A percentile compares a stretch with the other conserved stretches of the same genome.
phyloP scores from a whole-genome alignment of 768 basidiomycete genomes.

The Boletellus ananiceps region DNA sequence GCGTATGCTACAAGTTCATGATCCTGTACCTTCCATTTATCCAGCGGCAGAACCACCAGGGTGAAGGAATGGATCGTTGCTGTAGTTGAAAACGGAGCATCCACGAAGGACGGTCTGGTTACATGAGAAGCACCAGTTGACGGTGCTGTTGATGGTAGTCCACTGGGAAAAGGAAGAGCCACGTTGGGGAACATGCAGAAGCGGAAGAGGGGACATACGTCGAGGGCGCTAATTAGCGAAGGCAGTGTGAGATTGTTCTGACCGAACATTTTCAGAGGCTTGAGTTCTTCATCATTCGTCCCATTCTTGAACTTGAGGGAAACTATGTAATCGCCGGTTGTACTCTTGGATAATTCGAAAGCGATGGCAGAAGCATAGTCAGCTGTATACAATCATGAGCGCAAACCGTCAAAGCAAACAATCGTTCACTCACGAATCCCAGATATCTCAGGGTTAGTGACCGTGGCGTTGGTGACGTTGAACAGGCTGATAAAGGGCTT shows the following conservation, averaged over 20 bases:
- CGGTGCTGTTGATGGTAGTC: slow-evolving; percentile 29
- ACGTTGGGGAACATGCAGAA: background rate
- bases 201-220: slow-evolving; percentile 6
- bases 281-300: slow-evolving; percentile 49
- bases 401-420: background rate
- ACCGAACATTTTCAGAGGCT: slow-evolving; percentile 66
- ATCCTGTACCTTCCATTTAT: background rate
- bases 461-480: slow-evolving; percentile 62
- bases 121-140: slow-evolving; percentile 32
- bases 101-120: slow-evolving; percentile 31
- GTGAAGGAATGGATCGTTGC: slow-evolving; percentile 26
- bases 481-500: slow-evolving; percentile 88
- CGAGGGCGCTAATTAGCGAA: slow-evolving; percentile 14
- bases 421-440: slow-evolving; percentile 54
- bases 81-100: slow-evolving; percentile 30
- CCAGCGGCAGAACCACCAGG: slow-evolving; percentile 29
- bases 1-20: background rate
- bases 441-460: slow-evolving; percentile 53
- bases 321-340: slow-evolving; percentile 65
- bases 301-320: slow-evolving; percentile 84
- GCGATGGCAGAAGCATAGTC: slow-evolving; percentile 69
- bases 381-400: slow-evolving; percentile 38
- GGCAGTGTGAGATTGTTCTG: slow-evolving; percentile 21
- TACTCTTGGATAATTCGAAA: slow-evolving; percentile 61
- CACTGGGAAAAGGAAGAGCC: slow-evolving; percentile 7